Percentiles rank a stretch among this genome's conserved stretches.
phyloP scores from a whole-genome alignment of 805 yeast species.

The Starmera caribaea region DNA sequence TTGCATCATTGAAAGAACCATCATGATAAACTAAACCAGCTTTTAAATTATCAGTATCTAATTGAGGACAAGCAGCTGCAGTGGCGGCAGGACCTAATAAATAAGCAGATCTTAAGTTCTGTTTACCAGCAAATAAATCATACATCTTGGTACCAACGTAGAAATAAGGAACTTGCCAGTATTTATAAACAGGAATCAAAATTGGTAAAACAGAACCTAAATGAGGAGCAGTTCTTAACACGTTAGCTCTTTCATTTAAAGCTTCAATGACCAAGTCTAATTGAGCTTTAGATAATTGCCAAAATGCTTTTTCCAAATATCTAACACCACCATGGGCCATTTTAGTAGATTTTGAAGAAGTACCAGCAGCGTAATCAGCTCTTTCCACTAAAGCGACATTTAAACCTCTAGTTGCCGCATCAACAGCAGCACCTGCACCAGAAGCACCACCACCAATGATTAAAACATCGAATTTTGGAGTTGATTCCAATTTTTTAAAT shows the following conservation, averaged over 20 bases:
- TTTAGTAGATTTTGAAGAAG: constrained; percentile 89
- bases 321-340: constrained; percentile 98
- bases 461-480: constrained; percentile 63
- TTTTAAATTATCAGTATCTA: constrained; percentile 68
- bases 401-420: constrained; percentile 84
- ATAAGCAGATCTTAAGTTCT: constrained; percentile 73
- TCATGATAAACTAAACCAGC: constrained; percentile 93
- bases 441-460: constrained; percentile 96
- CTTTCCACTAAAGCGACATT: constrained; percentile 82
- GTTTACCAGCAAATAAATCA: constrained; percentile 86
- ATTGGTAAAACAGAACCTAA: constrained; percentile 79
- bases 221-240: constrained; percentile 88
- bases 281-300: constrained; percentile 86
- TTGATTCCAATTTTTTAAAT: constrained; percentile 36
- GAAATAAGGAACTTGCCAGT: constrained; percentile 95
- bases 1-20: constrained; percentile 87
- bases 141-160: constrained; percentile 86
- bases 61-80: constrained; percentile 73
- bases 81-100: constrained; percentile 59
- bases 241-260: constrained; percentile 74
- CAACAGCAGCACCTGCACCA: constrained; percentile 89
- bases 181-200: constrained; percentile 90
- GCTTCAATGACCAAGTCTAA: constrained; percentile 85
- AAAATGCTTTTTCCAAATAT: constrained; percentile 88
- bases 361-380: constrained; percentile 85